Percentiles rank a stretch among this genome's conserved stretches.
Conservation (phyloP, 805 yeast genomes). For the Suhomyces emberorum region DNA sequence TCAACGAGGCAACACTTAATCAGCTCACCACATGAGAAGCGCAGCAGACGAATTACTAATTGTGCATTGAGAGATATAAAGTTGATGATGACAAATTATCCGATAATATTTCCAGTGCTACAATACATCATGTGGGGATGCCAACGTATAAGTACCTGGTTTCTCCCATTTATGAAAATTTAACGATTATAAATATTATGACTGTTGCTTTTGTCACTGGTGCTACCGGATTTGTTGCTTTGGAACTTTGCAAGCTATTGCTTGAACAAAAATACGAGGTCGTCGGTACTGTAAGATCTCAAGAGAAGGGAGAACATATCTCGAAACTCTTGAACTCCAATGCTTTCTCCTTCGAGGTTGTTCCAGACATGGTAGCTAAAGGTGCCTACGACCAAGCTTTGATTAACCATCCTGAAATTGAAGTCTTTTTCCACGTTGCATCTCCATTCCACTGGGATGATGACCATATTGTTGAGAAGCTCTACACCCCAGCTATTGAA, state of each 20-base stretch:
- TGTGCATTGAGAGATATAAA: no score
- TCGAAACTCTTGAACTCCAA: conserved; percentile 5
- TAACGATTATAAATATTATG: no score
- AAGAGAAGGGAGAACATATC: conserved; percentile 22
- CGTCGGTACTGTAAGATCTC: conserved; percentile 25
- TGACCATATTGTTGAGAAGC: conserved; percentile 17
- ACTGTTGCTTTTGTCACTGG: conserved; percentile 26
- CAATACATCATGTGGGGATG: no score
- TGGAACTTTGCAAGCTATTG: conserved; percentile 20
- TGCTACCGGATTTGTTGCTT: conserved; percentile 34
- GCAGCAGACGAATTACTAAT: no score
- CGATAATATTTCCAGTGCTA: no score
- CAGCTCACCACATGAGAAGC: no score
- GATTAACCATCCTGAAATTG: conserved; percentile 24
- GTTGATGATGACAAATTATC: no score
- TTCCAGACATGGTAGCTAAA: conserved; percentile 17
- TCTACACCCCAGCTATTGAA: conserved; percentile 27
- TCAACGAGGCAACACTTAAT: no score
- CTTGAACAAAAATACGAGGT: conserved; percentile 21
- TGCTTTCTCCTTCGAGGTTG: conserved; percentile 23
- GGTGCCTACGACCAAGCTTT: conserved; percentile 29
- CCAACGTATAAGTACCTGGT: no score
- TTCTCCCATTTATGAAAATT: no score
- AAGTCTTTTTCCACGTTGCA: conserved; percentile 30
- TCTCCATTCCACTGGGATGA: conserved; percentile 27